Conservation (phyloP, 2,329 filamentous ascomycete species). For the Diplodia intermedia region DNA sequence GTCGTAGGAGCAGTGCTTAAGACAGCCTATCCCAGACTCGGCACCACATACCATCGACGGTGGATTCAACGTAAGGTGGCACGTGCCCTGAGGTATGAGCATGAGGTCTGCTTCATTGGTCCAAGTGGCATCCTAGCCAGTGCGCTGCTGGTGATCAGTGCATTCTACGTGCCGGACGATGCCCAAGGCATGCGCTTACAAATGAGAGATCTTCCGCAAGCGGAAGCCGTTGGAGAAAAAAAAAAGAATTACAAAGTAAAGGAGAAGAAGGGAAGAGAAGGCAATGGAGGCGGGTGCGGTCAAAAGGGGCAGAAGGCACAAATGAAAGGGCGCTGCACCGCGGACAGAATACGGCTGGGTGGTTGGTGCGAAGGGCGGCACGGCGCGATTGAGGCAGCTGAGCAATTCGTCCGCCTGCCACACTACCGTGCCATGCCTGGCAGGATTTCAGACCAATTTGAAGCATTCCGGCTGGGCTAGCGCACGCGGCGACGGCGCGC, state of each 20-base stretch:
- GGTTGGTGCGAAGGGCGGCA: neutral
- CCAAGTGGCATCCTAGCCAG: neutral
- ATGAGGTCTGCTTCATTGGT: conserved; percentile 11
- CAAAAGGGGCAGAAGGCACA: neutral
- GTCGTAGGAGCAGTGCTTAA: neutral
- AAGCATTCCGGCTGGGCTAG: conserved; percentile 10
- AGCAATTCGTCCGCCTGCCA: conserved; percentile 5
- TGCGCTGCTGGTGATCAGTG: neutral
- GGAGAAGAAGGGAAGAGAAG: conserved; percentile 4
- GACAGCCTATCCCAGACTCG: neutral
- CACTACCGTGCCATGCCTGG: conserved; percentile 21
- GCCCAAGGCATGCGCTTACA: conserved; percentile 12
- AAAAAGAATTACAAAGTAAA: neutral
- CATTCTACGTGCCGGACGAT: conserved; percentile 6
- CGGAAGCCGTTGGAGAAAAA: neutral
- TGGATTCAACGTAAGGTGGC: neutral
- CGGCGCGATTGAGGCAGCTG: conserved; percentile 11
- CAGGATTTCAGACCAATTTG: conserved; percentile 10
- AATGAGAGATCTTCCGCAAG: neutral
- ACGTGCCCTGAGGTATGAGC: neutral
- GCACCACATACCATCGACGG: neutral
- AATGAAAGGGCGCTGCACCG: conserved; percentile 13
- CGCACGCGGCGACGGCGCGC: neutral
- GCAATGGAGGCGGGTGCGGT: neutral
- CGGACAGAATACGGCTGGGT: neutral